phyloP scores from a whole-genome alignment of 2,329 filamentous ascomycete genomes.

The Ophiostoma populinum region DNA sequence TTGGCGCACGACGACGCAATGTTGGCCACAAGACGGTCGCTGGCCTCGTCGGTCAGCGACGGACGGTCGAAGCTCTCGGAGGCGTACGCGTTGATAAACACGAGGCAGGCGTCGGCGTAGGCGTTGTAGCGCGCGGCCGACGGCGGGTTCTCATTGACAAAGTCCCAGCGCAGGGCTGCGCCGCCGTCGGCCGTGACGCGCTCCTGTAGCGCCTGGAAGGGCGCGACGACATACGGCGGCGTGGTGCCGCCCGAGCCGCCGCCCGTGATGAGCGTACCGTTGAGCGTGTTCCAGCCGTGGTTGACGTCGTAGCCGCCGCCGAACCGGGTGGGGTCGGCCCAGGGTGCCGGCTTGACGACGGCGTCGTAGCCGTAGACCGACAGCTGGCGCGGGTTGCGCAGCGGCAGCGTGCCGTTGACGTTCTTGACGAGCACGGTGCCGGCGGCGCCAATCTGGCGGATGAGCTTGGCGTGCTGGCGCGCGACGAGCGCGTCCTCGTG shows the following conservation, averaged over 20 bases:
- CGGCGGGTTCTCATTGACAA: constrained; percentile 22
- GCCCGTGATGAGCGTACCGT: constrained; percentile 33
- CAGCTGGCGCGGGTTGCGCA: constrained; percentile 29
- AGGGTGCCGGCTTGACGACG: constrained; percentile 20
- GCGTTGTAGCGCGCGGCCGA: constrained; percentile 20
- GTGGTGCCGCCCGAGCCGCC: constrained; percentile 33
- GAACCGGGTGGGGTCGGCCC: constrained; percentile 29
- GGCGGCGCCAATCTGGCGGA: constrained; percentile 35
- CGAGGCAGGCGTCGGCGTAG: constrained; percentile 43
- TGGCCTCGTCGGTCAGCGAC: constrained; percentile 51
- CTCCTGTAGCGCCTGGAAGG: constrained; percentile 39
- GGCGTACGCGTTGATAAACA: constrained; percentile 52
- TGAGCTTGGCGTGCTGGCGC: constrained; percentile 24
- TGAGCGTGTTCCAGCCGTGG: constrained; percentile 32
- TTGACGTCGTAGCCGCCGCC: constrained; percentile 22
- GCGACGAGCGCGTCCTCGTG: not conserved
- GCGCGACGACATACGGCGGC: constrained; percentile 29
- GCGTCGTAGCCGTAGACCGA: constrained; percentile 51
- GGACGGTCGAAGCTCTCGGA: constrained; percentile 59
- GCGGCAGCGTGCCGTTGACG: constrained; percentile 37
- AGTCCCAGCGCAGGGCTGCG: constrained; percentile 41
- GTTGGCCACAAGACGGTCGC: constrained; percentile 35
- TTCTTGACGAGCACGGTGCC: constrained; percentile 46
- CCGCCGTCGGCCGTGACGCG: constrained; percentile 33
- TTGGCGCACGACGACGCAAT: constrained; percentile 35